Conservation (phyloP, 2,329 filamentous ascomycete species). For the Sporothrix brunneoviolacea region DNA sequence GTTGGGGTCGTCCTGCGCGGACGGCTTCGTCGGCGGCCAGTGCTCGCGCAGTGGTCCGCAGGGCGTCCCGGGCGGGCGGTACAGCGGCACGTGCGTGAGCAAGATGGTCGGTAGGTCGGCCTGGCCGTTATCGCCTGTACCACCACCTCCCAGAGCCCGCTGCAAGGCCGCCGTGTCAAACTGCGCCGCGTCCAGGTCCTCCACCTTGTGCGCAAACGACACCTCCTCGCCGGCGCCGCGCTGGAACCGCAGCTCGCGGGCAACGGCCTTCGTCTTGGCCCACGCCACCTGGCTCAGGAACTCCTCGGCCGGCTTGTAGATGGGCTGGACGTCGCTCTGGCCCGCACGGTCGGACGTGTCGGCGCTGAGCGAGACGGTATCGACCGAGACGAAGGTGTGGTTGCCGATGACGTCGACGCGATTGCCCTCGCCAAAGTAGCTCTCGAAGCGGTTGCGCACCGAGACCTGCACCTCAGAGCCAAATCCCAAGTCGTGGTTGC, state of each 20-base stretch:
- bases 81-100: slow-evolving; percentile 86
- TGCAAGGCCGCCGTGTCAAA: slow-evolving; percentile 22
- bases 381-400: slow-evolving; percentile 89
- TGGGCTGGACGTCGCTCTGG: slow-evolving; percentile 46
- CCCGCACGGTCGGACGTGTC: slow-evolving; percentile 45
- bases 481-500: slow-evolving; percentile 93
- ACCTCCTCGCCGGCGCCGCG: slow-evolving; percentile 52
- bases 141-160: slow-evolving; percentile 2
- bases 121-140: slow-evolving; percentile 28
- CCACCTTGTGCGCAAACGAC: slow-evolving; percentile 51
- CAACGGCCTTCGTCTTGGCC: slow-evolving; percentile 60
- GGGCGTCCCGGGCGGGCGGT: slow-evolving; percentile 71
- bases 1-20: slow-evolving; percentile 36
- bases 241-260: slow-evolving; percentile 60
- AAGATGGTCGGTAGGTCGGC: slow-evolving; percentile 78
- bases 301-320: slow-evolving; percentile 69
- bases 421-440: slow-evolving; percentile 88
- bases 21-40: slow-evolving; percentile 63
- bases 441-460: slow-evolving; percentile 75
- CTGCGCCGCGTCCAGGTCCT: slow-evolving; percentile 48
- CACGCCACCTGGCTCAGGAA: slow-evolving; percentile 65
- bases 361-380: slow-evolving; percentile 82
- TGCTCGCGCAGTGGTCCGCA: slow-evolving; percentile 83
- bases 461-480: slow-evolving; percentile 74
- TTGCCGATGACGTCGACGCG: slow-evolving; percentile 87